Evolutionary conservation across 805 yeast species (phyloP), one percentile per base, ranked within the genome.

Genomic region (Huiozyma sinensis): DNA sequence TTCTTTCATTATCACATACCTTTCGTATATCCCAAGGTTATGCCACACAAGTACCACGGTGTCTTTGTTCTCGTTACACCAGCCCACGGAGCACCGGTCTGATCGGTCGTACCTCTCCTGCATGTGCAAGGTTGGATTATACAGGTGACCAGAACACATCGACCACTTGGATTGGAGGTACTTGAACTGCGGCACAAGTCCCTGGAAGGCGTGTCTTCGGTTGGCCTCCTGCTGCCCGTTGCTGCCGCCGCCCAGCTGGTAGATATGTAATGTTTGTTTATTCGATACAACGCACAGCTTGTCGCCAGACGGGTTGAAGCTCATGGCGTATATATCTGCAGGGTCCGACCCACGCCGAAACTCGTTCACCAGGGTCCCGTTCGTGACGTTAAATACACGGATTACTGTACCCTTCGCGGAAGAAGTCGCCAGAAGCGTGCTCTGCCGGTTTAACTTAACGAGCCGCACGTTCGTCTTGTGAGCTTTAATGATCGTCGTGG

Each of bases 91-190:
- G 46, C 65, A 61, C 30, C 57, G 50, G 36, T 65, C 65, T 11
- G 33, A 31, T 7, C 43, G 47, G 31, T 49, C 44, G 41, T 53
- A 50, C 17, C 50, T 39, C 11, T 27, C 30, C 6, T 44, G 43
- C 10, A 36, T 36, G 8, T 55, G 17, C 37, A 50, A 39, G 36
- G 49, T 38, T 4, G 63, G 61, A 35, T 59, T 55, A 28, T 57
- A 57, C 36, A 76, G 60, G 53, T 84, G 81, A 11, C 77, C 69
- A 0, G 90, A 82, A 42, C 86, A 85, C 65, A 83, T 85, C 36
- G 92, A 81, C 96, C 96, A 89, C 11, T 83, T 81, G 1, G 90
- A 81, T 42, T 81, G 77, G 62, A 89, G 83, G 58, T 88, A 88
- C 40, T 72, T 70, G 24, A 88, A 84, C 46, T 79, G 73, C 9